Base-by-base conservation (phyloP, 331 rosid species). In the Erythrophleum ivorense region DNA sequence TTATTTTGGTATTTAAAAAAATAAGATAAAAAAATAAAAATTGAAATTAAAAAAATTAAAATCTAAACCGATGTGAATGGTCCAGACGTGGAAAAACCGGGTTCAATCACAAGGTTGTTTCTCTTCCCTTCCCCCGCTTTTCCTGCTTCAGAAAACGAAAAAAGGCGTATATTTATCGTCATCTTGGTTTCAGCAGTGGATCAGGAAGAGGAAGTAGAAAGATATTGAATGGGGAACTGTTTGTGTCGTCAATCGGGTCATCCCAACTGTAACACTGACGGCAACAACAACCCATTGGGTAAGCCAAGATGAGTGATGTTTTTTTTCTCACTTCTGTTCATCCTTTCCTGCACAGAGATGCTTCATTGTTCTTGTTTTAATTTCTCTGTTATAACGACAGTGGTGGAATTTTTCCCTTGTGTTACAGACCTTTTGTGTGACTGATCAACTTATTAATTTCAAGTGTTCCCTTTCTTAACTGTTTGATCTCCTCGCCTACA, bases 211-310 rank as follows among this genome's bases (percentile, higher is more conserved):
- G 52, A 40, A 40, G 11, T 45, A 31, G 60, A 71, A 76, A 72
- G 74, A 38, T 33, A 24, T 24, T 58, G 21, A 21, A 84, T 87
- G 89, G 89, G 89, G 5, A 87, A 73, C 70, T 87, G 89, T 63
- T 75, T 15, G 74, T 66, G 80, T 75, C 41, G 38, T 78, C 79
- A 18, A 45, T 31, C 87, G 14, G 41, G 9, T 55, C 41, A 5
- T 13, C 75, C 70, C 69, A 45, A 63, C 41, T 70, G 70, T 54
- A 63, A 38, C 65, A 54, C 71, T 62, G 76, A 72, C 15, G 31
- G 15, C 14, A 54, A 24, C 64, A 54, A n/a, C 82, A 73, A 73
- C 65, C 87, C 9, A 73, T 53, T 59, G 63, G 87, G 89, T 83
- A 73, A 76, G 54, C 72, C 53, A 41, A 48, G 40, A 16, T 19